Evolutionary conservation across 208 protist genomes (phyloP).

Genomic region (Blechomonas ayalai): DNA sequence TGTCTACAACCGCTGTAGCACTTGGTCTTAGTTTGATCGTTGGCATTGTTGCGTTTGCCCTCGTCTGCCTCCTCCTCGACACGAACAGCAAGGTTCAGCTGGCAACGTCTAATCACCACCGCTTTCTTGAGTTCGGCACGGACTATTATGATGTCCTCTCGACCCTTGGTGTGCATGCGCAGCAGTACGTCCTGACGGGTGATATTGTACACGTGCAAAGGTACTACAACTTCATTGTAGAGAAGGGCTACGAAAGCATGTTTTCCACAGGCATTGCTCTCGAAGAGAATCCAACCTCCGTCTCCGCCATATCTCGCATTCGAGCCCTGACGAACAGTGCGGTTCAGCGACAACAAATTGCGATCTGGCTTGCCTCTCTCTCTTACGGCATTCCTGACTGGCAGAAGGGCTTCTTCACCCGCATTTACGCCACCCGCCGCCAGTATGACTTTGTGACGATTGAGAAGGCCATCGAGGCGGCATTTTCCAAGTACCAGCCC

Average conservation of each 20-base stretch:
- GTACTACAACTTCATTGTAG: constrained; percentile 6
- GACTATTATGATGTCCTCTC: constrained; percentile 5
- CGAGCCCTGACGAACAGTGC: too few relatives aligned
- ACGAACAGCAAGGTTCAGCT: background rate
- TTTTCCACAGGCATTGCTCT: constrained; percentile 2
- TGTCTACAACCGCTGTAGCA: too few relatives aligned
- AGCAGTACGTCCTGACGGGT: constrained; percentile 15
- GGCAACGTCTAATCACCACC: background rate
- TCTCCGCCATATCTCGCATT: too few relatives aligned
- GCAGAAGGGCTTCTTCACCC: constrained; percentile 6
- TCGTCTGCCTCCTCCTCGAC: constrained; percentile 3
- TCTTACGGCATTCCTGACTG: constrained; percentile 3
- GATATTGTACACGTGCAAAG: constrained; percentile 8
- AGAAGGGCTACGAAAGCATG: background rate
- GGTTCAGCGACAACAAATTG: constrained; percentile 8
- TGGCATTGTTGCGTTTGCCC: constrained; percentile 1
- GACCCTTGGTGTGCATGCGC: background rate
- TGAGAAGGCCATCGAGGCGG: background rate
- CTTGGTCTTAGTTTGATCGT: too few relatives aligned
- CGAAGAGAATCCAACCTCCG: too few relatives aligned
- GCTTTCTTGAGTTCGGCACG: background rate
- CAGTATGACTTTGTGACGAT: constrained; percentile 9
- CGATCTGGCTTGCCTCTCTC: constrained; percentile 13
- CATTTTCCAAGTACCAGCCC: constrained; percentile 7
- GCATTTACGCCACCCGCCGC: constrained; percentile 5